These are phyloP conservation scores for Pistacia integerrima DNA, from an alignment of 345 rosid genomes.

Conservation along the genomic window DNA sequence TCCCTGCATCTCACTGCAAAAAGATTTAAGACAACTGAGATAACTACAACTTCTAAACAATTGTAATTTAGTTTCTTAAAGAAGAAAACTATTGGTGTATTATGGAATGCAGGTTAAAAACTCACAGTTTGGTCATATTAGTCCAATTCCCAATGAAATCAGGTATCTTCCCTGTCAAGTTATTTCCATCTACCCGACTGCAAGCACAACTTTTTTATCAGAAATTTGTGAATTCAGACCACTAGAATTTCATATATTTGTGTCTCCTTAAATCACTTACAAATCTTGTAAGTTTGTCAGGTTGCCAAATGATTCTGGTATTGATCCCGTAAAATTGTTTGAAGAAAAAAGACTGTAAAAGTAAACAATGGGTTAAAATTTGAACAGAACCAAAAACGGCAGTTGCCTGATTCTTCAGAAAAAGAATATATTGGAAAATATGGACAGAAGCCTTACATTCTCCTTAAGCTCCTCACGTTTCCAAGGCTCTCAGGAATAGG, in stretches of 20 bases:
- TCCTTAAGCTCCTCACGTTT: conserved; percentile 46
- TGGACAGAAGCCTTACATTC: conserved; percentile 46
- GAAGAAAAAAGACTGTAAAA: conserved; percentile 62
- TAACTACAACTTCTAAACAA: background rate
- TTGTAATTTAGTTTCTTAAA: background rate
- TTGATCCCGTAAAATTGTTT: conserved; percentile 68
- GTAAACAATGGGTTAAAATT: background rate
- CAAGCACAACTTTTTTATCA: conserved; percentile 16
- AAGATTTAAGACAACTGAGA: background rate
- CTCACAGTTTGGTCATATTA: conserved; percentile 57
- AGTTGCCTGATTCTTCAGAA: background rate
- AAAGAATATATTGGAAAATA: background rate
- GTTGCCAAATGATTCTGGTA: conserved; percentile 69
- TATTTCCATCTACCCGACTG: conserved; percentile 82
- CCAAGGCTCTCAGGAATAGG: conserved; percentile 65
- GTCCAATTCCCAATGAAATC: conserved; percentile 87
- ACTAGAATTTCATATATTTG: background rate
- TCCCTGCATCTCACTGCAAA: conserved; percentile 75
- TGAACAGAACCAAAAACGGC: background rate
- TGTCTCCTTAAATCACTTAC: conserved; percentile 45
- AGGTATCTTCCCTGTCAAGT: conserved; percentile 74
- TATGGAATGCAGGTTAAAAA: background rate
- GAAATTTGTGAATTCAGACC: background rate
- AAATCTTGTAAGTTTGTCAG: conserved; percentile 68
- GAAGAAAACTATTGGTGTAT: background rate